A percentile compares a stretch with the other conserved stretches of the same genome.
Evolutionary conservation across 2,329 filamentous ascomycete genomes (phyloP).

Genomic region (Pyricularia pennisetigena): DNA sequence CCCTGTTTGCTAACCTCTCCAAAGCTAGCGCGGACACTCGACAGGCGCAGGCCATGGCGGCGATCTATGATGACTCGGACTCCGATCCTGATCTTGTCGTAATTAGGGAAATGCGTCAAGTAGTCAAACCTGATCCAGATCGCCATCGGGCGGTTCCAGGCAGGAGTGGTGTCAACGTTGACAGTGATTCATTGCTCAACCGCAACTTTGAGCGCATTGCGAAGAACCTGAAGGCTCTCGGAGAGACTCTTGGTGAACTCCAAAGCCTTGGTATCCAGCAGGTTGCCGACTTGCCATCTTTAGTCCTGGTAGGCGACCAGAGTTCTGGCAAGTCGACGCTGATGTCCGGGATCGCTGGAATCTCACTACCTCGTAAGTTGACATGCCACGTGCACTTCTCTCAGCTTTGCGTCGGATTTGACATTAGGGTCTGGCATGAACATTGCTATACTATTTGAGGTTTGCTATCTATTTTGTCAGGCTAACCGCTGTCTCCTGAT

Average conservation of each 20-base stretch:
- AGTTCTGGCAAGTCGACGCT: conserved; percentile 70
- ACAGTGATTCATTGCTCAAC: conserved; percentile 1
- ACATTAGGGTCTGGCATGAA: neutral
- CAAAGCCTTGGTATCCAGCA: conserved; percentile 65
- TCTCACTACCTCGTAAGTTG: conserved; percentile 55
- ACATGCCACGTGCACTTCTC: no score
- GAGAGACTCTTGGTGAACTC: conserved; percentile 57
- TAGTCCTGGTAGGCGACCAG: conserved; percentile 79
- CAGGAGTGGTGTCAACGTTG: neutral
- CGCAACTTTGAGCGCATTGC: conserved; percentile 32
- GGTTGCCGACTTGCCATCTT: conserved; percentile 61
- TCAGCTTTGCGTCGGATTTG: neutral
- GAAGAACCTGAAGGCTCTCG: conserved; percentile 52
- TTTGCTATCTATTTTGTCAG: neutral
- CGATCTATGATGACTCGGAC: conserved; percentile 3
- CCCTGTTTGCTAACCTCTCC: neutral
- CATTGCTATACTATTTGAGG: neutral
- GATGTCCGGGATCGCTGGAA: conserved; percentile 56
- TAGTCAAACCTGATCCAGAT: conserved; percentile 3
- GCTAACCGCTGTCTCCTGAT: neutral
- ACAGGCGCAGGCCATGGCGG: neutral
- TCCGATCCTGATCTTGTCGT: conserved; percentile 15
- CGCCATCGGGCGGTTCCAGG: neutral
- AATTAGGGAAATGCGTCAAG: conserved; percentile 9
- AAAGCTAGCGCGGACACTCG: conserved; percentile 20